Base-by-base conservation (phyloP, 2,329 filamentous ascomycete species). In the Penicillium sp. region DNA sequence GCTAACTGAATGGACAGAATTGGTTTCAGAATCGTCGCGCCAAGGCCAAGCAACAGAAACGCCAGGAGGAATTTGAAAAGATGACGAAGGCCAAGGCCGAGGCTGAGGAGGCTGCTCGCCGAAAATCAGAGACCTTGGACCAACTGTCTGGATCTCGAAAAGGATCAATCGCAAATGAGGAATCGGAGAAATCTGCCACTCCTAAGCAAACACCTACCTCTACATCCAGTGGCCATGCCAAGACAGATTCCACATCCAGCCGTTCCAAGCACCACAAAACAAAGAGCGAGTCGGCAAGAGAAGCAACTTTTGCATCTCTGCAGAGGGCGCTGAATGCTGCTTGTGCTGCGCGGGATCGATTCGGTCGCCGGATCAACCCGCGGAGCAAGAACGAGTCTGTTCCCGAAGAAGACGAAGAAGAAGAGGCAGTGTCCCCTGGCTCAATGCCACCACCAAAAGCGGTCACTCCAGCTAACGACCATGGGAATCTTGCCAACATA, bases 1-100 rank as follows among this genome's bases (percentile, higher is more conserved):
- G 44, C 37, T 53, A 50, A 41, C n/a, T 6, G 38, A 31, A 42
- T 60, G 40, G 53, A 37, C 52, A 76, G 74, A 76, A 77, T 53
- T 77, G 74, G 74, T 77, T 76, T 58, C 74, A 77, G 55, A 77
- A 76, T 55, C 69, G 74, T 52, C 70, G 74, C 41, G 74, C 74
- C 49, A 76, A 77, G 57, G 74, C 74, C 43, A 76, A 76, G 57
- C 73, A 76, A 55, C 73, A 76, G 58, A 75, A 69, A 54, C 66
- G 72, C 49, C 72, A 75, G 55, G 72, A 73, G 57, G 73, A 75
- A 58, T 75, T 71, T 48, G 72, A 75, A 58, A 68, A 66, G 49
- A 69, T 71, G 64, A 71, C 73, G 52, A 68, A 69, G 49, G 61
- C 61, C 42, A 65, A 69, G 53, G 53, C 59, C 3, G 66, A 70